Evolutionary conservation across 805 yeast genomes (phyloP).

Genomic region (Starmerella geochares): DNA sequence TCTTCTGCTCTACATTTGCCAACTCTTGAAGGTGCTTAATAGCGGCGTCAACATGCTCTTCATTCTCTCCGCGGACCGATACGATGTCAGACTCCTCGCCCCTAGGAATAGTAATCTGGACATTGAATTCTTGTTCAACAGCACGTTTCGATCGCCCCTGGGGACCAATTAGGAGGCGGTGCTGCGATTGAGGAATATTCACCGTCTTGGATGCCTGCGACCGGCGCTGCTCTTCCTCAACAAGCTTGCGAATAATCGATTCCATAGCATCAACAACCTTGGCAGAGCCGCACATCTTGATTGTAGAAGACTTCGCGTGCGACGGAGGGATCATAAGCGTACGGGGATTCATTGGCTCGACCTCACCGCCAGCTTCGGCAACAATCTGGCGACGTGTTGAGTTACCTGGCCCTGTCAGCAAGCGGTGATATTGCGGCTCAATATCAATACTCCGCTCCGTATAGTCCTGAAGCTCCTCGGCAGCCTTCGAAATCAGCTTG

Average conservation of each 20-base stretch:
- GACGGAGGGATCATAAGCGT: slow-evolving; percentile 56
- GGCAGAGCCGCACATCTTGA: slow-evolving; percentile 63
- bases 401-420: slow-evolving; percentile 71
- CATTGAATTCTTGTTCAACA: slow-evolving; percentile 59
- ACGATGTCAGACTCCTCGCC: slow-evolving; percentile 37
- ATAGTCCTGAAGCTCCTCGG: slow-evolving; percentile 54
- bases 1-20: slow-evolving; percentile 20
- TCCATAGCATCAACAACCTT: slow-evolving; percentile 59
- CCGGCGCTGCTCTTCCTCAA: slow-evolving; percentile 39
- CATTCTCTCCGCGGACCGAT: slow-evolving; percentile 47
- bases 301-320: slow-evolving; percentile 40
- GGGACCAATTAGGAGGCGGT: slow-evolving; percentile 69
- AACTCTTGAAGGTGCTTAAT: slow-evolving; percentile 51
- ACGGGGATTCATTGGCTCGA: slow-evolving; percentile 38
- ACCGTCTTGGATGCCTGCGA: slow-evolving; percentile 23
- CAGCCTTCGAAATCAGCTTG: slow-evolving; percentile 49
- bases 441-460: slow-evolving; percentile 51
- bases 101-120: slow-evolving; percentile 57
- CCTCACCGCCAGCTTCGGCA: slow-evolving; percentile 62
- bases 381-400: slow-evolving; percentile 63
- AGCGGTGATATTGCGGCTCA: slow-evolving; percentile 62
- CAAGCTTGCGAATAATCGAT: slow-evolving; percentile 50
- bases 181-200: slow-evolving; percentile 61
- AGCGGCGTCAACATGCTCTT: slow-evolving; percentile 55
- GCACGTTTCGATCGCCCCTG: slow-evolving; percentile 65